Conservation (phyloP, 225 moss, liverwort and hornwort species). For the Pleurozium schreberi region DNA sequence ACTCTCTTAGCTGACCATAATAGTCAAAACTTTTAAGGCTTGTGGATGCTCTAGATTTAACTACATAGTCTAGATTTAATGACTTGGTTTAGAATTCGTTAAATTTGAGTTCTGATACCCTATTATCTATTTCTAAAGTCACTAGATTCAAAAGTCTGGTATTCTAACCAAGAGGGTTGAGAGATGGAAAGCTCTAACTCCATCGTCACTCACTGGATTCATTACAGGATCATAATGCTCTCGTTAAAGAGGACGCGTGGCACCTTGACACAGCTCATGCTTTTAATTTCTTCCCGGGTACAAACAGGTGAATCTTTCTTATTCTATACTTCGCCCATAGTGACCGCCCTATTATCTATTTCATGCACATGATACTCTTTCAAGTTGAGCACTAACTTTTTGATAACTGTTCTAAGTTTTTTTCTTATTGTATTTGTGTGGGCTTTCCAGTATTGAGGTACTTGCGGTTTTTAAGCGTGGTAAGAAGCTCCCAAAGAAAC, state of each 20-base stretch:
- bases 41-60: not conserved
- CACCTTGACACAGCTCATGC: conserved; percentile 66
- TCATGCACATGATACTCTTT: not conserved
- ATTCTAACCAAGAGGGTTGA: not conserved
- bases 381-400: not conserved
- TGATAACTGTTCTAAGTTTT: not conserved
- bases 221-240: conserved; percentile 68
- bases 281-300: conserved; percentile 92
- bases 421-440: not conserved
- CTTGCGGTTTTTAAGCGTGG: conserved; percentile 85
- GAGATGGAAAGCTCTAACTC: not conserved
- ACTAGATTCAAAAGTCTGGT: not conserved
- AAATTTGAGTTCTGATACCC: not conserved
- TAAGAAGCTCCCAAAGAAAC: conserved; percentile 30
- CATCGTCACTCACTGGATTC: not conserved
- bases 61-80: not conserved
- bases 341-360: not conserved
- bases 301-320: conserved; percentile 50
- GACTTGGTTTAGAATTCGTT: not conserved
- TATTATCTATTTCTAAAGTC: too few species aligned
- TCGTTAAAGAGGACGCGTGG: conserved; percentile 64
- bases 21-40: not conserved
- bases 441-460: conserved; percentile 66
- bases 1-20: not conserved
- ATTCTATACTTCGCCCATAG: not conserved